phyloP scores from a whole-genome alignment of 805 yeast genomes.

The Ogataea pini region DNA sequence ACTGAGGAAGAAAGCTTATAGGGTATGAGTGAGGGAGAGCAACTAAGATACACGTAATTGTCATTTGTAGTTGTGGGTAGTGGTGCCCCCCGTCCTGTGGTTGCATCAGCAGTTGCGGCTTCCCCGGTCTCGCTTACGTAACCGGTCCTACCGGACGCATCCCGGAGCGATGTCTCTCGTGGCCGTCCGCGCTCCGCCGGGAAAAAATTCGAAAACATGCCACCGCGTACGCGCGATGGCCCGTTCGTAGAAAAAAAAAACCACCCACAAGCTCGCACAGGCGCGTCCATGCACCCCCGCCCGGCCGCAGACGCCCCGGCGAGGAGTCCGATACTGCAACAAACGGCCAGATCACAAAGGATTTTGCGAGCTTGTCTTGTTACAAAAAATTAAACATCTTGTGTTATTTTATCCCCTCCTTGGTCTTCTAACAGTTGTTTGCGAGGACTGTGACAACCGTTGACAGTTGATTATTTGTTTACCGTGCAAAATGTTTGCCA shows the following conservation, averaged over 20 bases:
- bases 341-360: conserved; percentile 6
- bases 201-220: not conserved
- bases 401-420: conserved; percentile 1
- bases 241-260: not conserved
- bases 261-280: not conserved
- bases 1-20: not conserved
- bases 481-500: conserved; percentile 24
- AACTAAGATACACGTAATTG: too few relatives aligned
- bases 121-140: not conserved
- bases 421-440: not conserved
- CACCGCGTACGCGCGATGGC: not conserved
- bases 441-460: not conserved
- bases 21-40: too few relatives aligned
- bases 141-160: conserved; percentile 7
- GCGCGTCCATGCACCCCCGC: not conserved
- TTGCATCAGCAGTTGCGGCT: not conserved
- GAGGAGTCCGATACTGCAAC: conserved; percentile 5
- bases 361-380: conserved; percentile 2
- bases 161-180: conserved; percentile 10
- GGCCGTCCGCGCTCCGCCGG: conserved; percentile 6
- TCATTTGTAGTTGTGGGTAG: too few relatives aligned
- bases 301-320: conserved; percentile 6
- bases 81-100: too few relatives aligned
- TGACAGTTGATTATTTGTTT: conserved; percentile 2
- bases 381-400: not conserved